Conservation (phyloP, 805 yeast genomes). For the Isabelozyma pseudorhagii region DNA sequence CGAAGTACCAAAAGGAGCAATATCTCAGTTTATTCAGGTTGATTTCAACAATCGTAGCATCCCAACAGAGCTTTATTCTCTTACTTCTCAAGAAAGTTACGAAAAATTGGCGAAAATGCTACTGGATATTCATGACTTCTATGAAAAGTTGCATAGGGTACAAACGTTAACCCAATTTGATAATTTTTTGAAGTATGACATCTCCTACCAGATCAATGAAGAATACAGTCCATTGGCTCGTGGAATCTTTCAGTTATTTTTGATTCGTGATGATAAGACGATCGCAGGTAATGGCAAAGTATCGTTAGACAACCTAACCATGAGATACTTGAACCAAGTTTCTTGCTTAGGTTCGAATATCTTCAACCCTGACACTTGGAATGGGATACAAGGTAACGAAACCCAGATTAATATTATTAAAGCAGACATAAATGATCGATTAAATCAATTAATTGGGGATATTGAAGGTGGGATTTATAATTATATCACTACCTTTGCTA, state of each 20-base stretch:
- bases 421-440: conserved; percentile 5
- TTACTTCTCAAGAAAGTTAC: conserved; percentile 18
- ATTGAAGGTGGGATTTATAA: conserved; percentile 42
- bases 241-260: conserved; percentile 58
- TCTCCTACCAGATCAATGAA: conserved; percentile 18
- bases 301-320: conserved; percentile 21
- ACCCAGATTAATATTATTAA: conserved; percentile 4
- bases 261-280: conserved; percentile 60
- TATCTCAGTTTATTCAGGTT: conserved; percentile 35
- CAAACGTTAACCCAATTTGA: conserved; percentile 20
- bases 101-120: conserved; percentile 16
- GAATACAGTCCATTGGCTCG: conserved; percentile 50
- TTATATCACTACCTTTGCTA: conserved; percentile 23
- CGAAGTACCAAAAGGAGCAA: conserved; percentile 18
- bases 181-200: conserved; percentile 23
- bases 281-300: conserved; percentile 47
- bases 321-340: conserved; percentile 42
- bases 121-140: conserved; percentile 13
- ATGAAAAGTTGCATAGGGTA: conserved; percentile 14
- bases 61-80: conserved; percentile 28
- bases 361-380: conserved; percentile 23
- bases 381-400: conserved; percentile 11
- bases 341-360: conserved; percentile 33
- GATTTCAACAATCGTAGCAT: conserved; percentile 35
- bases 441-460: conserved; percentile 39